Percentiles rank a stretch among this genome's conserved stretches.
Conservation (phyloP, 108 stramenopile species). For the Epithemia pelagica region DNA sequence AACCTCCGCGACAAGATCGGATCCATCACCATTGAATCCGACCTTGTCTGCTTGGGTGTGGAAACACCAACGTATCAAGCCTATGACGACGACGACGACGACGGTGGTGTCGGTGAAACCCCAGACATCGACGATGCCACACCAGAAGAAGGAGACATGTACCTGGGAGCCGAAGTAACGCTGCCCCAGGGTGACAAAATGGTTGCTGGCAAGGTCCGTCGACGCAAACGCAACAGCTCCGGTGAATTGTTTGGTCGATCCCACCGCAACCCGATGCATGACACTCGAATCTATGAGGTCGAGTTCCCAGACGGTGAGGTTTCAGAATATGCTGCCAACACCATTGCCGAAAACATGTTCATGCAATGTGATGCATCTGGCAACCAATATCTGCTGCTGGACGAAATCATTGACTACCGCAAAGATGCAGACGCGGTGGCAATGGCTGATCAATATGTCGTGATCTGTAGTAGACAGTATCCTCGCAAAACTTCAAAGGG, state of each 20-base stretch:
- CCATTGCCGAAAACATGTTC: slow-evolving; percentile 32
- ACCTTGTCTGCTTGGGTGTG: neutral
- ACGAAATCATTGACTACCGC: slow-evolving; percentile 22
- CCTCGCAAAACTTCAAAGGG: slow-evolving; percentile 34
- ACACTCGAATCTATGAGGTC: slow-evolving; percentile 27
- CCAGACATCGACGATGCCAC: slow-evolving; percentile 1
- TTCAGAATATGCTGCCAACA: slow-evolving; percentile 27
- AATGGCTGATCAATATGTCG: neutral
- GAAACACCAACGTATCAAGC: slow-evolving; percentile 2
- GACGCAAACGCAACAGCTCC: slow-evolving; percentile 14
- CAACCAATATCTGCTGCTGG: neutral
- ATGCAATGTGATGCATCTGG: slow-evolving; percentile 29
- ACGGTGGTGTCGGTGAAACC: neutral
- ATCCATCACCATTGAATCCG: neutral
- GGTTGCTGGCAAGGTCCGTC: slow-evolving; percentile 18
- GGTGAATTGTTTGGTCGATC: neutral
- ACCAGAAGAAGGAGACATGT: slow-evolving; percentile 12
- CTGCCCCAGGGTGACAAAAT: slow-evolving; percentile 17
- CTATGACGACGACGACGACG: slow-evolving; percentile 8
- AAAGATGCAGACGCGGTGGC: slow-evolving; percentile 4
- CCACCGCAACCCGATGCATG: slow-evolving; percentile 1
- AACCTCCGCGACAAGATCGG: neutral
- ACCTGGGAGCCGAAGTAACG: slow-evolving; percentile 15
- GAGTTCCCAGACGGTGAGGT: slow-evolving; percentile 27
- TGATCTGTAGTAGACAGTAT: neutral